Percentiles rank a stretch among this genome's conserved stretches.
These are phyloP conservation scores for Starmerella roubikii DNA, from an alignment of 805 yeast genomes.

Conservation along the genomic window DNA sequence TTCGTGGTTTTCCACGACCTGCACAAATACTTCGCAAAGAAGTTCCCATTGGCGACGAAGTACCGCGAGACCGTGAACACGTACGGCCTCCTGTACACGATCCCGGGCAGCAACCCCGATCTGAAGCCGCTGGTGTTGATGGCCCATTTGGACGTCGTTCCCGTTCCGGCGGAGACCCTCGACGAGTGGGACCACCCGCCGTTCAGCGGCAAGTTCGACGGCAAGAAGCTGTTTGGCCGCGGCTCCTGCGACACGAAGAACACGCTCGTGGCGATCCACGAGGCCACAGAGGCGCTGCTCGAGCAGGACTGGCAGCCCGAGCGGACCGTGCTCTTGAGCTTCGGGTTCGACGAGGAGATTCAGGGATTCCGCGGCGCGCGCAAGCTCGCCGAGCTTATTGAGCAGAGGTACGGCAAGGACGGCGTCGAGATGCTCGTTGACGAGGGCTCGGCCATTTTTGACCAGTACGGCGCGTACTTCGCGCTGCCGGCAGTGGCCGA, in stretches of 20 bases:
- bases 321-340: constrained; percentile 45
- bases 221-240: constrained; percentile 50
- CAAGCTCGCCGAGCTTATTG: constrained; percentile 34
- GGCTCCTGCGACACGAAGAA: constrained; percentile 66
- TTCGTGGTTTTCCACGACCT: constrained; percentile 38
- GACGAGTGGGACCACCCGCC: constrained; percentile 52
- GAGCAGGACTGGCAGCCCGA: constrained; percentile 38
- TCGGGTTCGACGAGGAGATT: constrained; percentile 68
- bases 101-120: constrained; percentile 38
- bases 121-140: constrained; percentile 54
- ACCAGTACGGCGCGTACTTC: constrained; percentile 35
- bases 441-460: constrained; percentile 42
- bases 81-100: constrained; percentile 46
- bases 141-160: constrained; percentile 71
- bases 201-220: constrained; percentile 51
- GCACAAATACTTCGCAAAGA: constrained; percentile 38
- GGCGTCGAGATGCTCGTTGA: constrained; percentile 53
- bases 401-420: constrained; percentile 45
- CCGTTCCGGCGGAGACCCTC: constrained; percentile 42
- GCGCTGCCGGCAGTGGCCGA: constrained; percentile 49
- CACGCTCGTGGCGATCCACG: constrained; percentile 43
- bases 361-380: constrained; percentile 53
- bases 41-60: constrained; percentile 43
- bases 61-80: constrained; percentile 41
- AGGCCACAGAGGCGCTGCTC: constrained; percentile 45